Evolutionary conservation across 2,329 filamentous ascomycete species (phyloP).

Genomic region (Nemania serpens): DNA sequence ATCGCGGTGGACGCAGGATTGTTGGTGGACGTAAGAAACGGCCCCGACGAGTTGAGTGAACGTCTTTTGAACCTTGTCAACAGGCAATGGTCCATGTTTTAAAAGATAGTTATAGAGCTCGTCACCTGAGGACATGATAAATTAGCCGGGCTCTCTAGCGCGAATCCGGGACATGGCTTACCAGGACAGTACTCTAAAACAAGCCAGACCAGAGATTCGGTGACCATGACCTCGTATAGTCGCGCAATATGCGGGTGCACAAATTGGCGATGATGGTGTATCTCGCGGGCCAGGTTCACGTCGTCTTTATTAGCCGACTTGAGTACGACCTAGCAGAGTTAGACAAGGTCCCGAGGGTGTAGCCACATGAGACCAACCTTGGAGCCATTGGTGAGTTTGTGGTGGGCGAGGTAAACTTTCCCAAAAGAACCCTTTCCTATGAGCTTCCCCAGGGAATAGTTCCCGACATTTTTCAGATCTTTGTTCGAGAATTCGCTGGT

Average conservation of each 20-base stretch:
- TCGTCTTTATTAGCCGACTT: slow-evolving; percentile 98
- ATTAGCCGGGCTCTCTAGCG: slow-evolving; percentile 35
- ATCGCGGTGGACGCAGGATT: slow-evolving; percentile 95
- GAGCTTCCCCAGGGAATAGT: slow-evolving; percentile 87
- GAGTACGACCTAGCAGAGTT: slow-evolving; percentile 77
- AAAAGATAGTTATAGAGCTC: slow-evolving; percentile 97
- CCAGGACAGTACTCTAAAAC: slow-evolving; percentile 95
- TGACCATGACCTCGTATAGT: slow-evolving; percentile 97
- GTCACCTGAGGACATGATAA: slow-evolving; percentile 64
- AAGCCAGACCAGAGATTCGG: slow-evolving; percentile 92
- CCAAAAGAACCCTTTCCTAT: slow-evolving; percentile 99
- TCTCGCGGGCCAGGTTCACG: slow-evolving; percentile 92
- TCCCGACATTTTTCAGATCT: slow-evolving; percentile 90
- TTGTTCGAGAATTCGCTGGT: slow-evolving; percentile 88
- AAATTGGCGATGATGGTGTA: slow-evolving; percentile 98
- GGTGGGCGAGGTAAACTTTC: slow-evolving; percentile 93
- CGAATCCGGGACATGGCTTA: slow-evolving; percentile 46
- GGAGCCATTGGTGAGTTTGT: slow-evolving; percentile 98
- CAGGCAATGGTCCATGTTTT: slow-evolving; percentile 79
- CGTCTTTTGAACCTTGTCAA: slow-evolving; percentile 89
- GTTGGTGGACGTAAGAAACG: slow-evolving; percentile 91
- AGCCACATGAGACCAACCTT: slow-evolving; percentile 65
- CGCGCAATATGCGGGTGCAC: slow-evolving; percentile 96
- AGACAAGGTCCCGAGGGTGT: slow-evolving; percentile 17
- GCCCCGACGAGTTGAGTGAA: slow-evolving; percentile 96